Evolutionary conservation across 768 basidiomycete species (phyloP).

Genomic region (Exidia glandulosa): DNA sequence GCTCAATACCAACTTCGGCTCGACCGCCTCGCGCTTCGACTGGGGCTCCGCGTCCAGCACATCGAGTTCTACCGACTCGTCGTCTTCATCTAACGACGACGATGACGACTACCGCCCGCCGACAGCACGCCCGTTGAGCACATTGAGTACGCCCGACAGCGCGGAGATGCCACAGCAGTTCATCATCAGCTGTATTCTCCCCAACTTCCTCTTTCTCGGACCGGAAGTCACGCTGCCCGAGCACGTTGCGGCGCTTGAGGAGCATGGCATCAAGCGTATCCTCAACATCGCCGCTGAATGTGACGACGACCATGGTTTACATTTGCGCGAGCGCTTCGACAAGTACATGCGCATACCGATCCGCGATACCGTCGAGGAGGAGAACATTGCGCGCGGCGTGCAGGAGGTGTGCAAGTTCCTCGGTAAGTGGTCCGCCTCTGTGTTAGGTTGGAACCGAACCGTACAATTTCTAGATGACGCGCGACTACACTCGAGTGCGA

Average conservation of each 20-base stretch:
- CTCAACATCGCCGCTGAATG: constrained; percentile 89
- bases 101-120: neutral
- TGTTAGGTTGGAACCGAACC: constrained; percentile 46
- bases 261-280: constrained; percentile 74
- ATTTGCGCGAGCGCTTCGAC: constrained; percentile 61
- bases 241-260: constrained; percentile 64
- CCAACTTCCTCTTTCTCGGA: constrained; percentile 82
- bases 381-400: constrained; percentile 70
- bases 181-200: constrained; percentile 78
- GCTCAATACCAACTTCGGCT: neutral
- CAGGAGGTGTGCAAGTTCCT: constrained; percentile 75
- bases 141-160: neutral
- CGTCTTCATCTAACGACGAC: neutral
- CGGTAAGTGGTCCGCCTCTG: constrained; percentile 41
- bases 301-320: constrained; percentile 68
- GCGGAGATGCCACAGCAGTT: constrained; percentile 28
- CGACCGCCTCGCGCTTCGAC: neutral
- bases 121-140: neutral
- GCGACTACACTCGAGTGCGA: constrained; percentile 73
- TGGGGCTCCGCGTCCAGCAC: neutral
- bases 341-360: constrained; percentile 82
- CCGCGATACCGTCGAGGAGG: constrained; percentile 93
- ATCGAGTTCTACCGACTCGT: neutral
- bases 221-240: constrained; percentile 69
- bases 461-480: constrained; percentile 61